These are phyloP conservation scores for Plantago ovata DNA, from an alignment of 257 asterid genomes.

Conservation along the genomic window DNA sequence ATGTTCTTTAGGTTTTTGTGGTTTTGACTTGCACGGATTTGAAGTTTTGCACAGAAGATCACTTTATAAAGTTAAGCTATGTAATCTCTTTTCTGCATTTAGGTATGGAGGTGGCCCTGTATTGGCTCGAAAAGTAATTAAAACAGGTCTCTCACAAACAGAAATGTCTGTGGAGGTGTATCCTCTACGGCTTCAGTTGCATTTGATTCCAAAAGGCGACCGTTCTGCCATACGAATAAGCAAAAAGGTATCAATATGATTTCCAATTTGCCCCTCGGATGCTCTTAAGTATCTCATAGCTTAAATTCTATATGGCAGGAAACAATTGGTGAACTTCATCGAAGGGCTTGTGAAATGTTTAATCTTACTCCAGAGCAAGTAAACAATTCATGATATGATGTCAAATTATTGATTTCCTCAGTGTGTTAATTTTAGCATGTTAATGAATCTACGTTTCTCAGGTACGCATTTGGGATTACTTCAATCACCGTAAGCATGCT, in stretches of 20 bases:
- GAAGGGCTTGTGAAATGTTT: slow-evolving; percentile 81
- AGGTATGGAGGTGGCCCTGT: slow-evolving; percentile 99
- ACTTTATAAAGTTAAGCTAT: slow-evolving; percentile 13
- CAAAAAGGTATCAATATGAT: slow-evolving; percentile 67
- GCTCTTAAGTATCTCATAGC: slow-evolving; percentile 14
- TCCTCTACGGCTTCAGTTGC: slow-evolving; percentile 91
- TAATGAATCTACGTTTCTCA: slow-evolving; percentile 24
- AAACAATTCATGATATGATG: slow-evolving; percentile 23
- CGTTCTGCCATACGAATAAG: slow-evolving; percentile 79
- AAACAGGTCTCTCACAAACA: slow-evolving; percentile 84
- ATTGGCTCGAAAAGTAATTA: slow-evolving; percentile 85
- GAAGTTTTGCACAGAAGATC: background rate
- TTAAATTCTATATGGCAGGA: slow-evolving; percentile 51
- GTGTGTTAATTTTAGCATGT: slow-evolving; percentile 1
- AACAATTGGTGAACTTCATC: slow-evolving; percentile 85
- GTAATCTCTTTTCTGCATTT: slow-evolving; percentile 33
- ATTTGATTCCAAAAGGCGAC: slow-evolving; percentile 86
- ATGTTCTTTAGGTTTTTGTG: too few species aligned
- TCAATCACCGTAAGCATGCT: slow-evolving; percentile 79
- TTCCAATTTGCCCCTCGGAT: slow-evolving; percentile 17
- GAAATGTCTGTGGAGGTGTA: slow-evolving; percentile 97
- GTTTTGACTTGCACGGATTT: too few species aligned
- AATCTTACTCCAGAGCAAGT: slow-evolving; percentile 75
- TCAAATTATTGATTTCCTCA: slow-evolving; percentile 8
- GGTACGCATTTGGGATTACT: slow-evolving; percentile 92